Conservation (phyloP, 805 yeast species). For the Ascoidea rubescens region DNA sequence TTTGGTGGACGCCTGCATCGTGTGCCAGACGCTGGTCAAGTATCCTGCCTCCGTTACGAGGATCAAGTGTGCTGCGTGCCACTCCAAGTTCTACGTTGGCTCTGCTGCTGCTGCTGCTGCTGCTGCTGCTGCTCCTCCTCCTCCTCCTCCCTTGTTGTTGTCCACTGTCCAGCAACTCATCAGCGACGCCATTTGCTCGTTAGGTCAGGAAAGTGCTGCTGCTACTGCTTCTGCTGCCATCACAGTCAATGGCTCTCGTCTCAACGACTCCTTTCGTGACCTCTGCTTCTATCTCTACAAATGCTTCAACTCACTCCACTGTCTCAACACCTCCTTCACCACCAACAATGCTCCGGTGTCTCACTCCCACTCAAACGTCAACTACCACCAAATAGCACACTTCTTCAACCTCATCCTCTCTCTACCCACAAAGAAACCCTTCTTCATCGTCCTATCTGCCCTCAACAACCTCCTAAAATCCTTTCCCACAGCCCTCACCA, state of each 20-base stretch:
- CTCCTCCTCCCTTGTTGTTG: constrained; percentile 16
- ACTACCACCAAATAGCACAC: constrained; percentile 30
- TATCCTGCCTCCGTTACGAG: constrained; percentile 22
- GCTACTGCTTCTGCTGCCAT: constrained; percentile 10
- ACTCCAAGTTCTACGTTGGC: constrained; percentile 14
- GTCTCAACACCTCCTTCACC: constrained; percentile 43
- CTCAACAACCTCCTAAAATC: constrained; percentile 38
- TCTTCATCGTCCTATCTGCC: constrained; percentile 37
- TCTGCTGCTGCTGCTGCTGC: constrained; percentile 6
- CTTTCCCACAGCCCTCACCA: constrained; percentile 32
- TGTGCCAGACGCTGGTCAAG: constrained; percentile 32
- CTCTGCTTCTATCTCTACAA: constrained; percentile 20
- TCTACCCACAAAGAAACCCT: constrained; percentile 50
- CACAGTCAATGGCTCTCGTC: constrained; percentile 7
- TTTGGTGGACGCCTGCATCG: constrained; percentile 20
- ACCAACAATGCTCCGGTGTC: constrained; percentile 14
- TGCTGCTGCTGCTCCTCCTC: neutral
- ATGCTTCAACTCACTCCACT: constrained; percentile 31
- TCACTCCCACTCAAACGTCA: constrained; percentile 35
- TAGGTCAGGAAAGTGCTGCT: constrained; percentile 1
- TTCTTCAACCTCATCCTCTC: constrained; percentile 31
- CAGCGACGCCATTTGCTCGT: constrained; percentile 19
- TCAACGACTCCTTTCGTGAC: constrained; percentile 36
- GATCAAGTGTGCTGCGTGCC: constrained; percentile 50
- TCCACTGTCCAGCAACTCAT: constrained; percentile 20